phyloP scores from a whole-genome alignment of 352 stramenopile species.

The Pythium vanterpoolii region DNA sequence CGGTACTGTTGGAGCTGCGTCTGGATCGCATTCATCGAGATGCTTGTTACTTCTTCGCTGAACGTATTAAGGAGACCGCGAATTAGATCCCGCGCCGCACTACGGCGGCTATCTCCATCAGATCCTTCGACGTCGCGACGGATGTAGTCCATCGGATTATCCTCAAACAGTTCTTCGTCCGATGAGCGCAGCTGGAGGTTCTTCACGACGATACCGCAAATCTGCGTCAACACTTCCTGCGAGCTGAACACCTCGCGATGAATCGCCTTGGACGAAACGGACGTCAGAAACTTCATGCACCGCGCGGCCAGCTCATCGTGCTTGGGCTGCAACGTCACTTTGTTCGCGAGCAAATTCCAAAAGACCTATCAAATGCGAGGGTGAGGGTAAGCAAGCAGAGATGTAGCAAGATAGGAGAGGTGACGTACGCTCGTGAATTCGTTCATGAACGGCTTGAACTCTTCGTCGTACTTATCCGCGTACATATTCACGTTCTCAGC shows the following conservation, averaged over 20 bases:
- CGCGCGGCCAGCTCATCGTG: conserved; percentile 95
- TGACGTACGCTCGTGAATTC: conserved; percentile 85
- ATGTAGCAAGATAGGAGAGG: not conserved
- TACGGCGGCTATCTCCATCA: conserved; percentile 95
- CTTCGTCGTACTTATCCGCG: conserved; percentile 98
- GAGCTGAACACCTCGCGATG: conserved; percentile 89
- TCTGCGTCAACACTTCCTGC: conserved; percentile 77
- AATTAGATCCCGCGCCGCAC: conserved; percentile 94
- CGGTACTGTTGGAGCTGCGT: conserved; percentile 92
- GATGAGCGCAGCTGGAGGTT: conserved; percentile 96
- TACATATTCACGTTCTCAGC: conserved; percentile 98
- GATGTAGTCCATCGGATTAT: conserved; percentile 98
- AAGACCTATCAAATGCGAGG: conserved; percentile 35
- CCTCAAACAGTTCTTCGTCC: conserved; percentile 98
- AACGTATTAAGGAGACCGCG: conserved; percentile 94
- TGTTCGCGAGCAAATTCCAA: conserved; percentile 72
- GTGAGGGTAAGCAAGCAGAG: not conserved
- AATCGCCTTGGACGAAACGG: conserved; percentile 93
- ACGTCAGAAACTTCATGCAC: conserved; percentile 97
- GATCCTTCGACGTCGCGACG: conserved; percentile 97
- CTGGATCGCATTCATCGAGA: conserved; percentile 90
- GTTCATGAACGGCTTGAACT: conserved; percentile 95
- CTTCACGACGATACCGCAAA: conserved; percentile 97
- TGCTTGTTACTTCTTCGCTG: conserved; percentile 91
- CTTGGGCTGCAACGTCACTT: conserved; percentile 81